phyloP scores from a whole-genome alignment of 2,329 filamentous ascomycete genomes.

The Teratosphaeria epicoccoides region DNA sequence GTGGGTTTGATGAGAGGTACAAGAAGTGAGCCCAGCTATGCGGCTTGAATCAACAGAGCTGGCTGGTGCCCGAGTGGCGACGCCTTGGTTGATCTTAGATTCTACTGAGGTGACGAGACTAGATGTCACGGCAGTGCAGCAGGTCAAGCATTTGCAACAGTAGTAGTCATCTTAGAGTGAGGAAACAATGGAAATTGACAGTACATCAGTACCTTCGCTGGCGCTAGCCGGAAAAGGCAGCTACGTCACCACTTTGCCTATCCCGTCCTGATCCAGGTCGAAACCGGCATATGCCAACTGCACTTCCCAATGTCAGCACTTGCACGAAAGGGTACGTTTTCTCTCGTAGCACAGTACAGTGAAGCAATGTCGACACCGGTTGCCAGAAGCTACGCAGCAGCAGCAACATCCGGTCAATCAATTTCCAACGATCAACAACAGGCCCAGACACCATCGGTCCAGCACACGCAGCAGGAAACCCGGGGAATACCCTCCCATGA shows the following conservation, averaged over 20 bases:
- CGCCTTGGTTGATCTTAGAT: no score
- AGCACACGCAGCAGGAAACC: neutral
- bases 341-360: neutral
- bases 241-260: neutral
- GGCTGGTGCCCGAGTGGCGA: no score
- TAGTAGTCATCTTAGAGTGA: no score
- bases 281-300: neutral
- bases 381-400: neutral
- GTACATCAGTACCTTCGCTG: no score
- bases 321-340: neutral
- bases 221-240: neutral
- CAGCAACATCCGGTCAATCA: neutral
- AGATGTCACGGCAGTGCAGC: no score
- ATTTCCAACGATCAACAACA: neutral
- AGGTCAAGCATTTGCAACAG: no score
- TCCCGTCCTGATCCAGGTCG: no score
- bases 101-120: no score
- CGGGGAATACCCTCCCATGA: conserved; percentile 1
- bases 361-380: neutral
- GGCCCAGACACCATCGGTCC: neutral
- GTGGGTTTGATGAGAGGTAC: conserved; percentile 4
- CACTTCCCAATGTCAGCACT: neutral
- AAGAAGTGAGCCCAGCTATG: no score
- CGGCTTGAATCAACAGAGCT: no score
- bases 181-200: no score